phyloP scores from a whole-genome alignment of 805 yeast genomes.

The Lipomyces lipofer region DNA sequence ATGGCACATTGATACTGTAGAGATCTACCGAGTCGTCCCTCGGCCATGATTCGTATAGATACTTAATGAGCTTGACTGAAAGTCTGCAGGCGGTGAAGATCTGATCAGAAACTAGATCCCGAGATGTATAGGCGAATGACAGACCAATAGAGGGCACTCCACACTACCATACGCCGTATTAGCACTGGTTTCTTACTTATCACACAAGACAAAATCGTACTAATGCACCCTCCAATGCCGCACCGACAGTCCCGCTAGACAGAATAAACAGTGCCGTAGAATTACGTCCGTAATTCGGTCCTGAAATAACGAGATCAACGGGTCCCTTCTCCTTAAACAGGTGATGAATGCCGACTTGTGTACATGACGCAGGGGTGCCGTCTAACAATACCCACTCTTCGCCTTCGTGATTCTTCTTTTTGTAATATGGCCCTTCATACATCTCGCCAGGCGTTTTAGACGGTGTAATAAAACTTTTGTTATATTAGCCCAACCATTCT shows the following conservation, averaged over 20 bases:
- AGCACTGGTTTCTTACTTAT: constrained; percentile 46
- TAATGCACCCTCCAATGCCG: constrained; percentile 90
- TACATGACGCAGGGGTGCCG: constrained; percentile 95
- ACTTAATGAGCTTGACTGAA: constrained; percentile 61
- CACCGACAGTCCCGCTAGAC: constrained; percentile 95
- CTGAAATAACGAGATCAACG: constrained; percentile 85
- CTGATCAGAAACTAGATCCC: constrained; percentile 51
- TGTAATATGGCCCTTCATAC: constrained; percentile 40
- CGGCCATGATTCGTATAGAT: constrained; percentile 62
- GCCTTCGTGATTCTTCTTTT: constrained; percentile 36
- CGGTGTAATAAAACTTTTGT: constrained; percentile 23
- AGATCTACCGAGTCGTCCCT: constrained; percentile 55
- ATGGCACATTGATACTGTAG: constrained; percentile 82
- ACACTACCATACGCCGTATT: no score
- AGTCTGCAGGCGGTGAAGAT: constrained; percentile 66
- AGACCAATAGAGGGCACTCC: constrained; percentile 71
- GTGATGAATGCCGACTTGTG: constrained; percentile 85
- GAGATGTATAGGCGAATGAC: constrained; percentile 73
- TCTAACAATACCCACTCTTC: constrained; percentile 86
- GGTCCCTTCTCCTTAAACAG: constrained; percentile 52
- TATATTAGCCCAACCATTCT: no score
- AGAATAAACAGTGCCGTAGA: constrained; percentile 84
- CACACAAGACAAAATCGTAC: no score
- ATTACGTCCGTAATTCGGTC: constrained; percentile 95
- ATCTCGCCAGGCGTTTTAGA: constrained; percentile 10